phyloP scores from a whole-genome alignment of 139 green algal species.

The Auxenochlorella pyrenoidosa region DNA sequence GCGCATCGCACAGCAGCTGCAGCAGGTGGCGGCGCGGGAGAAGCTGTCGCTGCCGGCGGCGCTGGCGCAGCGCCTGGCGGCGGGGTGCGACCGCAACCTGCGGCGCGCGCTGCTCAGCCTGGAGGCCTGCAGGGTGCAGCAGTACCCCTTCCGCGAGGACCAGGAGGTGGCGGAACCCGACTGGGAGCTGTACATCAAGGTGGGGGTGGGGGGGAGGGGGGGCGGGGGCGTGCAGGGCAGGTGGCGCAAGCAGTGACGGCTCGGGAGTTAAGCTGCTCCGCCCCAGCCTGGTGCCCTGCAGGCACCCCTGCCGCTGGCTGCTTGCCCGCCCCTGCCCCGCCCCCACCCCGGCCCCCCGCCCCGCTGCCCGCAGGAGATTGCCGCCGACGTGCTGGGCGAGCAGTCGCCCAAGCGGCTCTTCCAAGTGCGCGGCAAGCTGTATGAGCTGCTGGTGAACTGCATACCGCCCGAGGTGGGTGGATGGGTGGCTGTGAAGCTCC shows the following conservation, averaged over 20 bases:
- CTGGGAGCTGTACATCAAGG: conserved; percentile 95
- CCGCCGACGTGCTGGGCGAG: conserved; percentile 86
- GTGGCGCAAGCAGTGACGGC: neutral
- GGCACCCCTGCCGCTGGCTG: neutral
- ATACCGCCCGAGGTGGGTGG: conserved; percentile 87
- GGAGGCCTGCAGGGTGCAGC: conserved; percentile 77
- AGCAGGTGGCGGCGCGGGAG: conserved; percentile 81
- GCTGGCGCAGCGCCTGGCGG: conserved; percentile 74
- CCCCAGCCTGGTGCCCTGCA: neutral
- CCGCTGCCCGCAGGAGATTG: conserved; percentile 68
- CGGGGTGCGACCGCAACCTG: conserved; percentile 80
- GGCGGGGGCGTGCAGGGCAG: neutral
- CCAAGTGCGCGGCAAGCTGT: conserved; percentile 89
- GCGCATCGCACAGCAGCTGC: conserved; percentile 74
- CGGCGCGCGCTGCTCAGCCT: conserved; percentile 91
- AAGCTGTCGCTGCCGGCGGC: conserved; percentile 68
- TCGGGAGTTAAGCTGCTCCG: neutral
- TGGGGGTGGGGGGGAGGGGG: conserved; percentile 5
- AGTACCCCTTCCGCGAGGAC: conserved; percentile 71
- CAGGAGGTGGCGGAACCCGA: conserved; percentile 78
- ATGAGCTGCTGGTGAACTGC: conserved; percentile 98
- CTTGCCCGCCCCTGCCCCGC: neutral
- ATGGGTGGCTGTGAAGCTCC: neutral
- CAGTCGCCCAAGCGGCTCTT: conserved; percentile 90
- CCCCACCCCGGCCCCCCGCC: neutral